phyloP scores from a whole-genome alignment of 805 yeast species.

The Starmerella lactis-condensi region DNA sequence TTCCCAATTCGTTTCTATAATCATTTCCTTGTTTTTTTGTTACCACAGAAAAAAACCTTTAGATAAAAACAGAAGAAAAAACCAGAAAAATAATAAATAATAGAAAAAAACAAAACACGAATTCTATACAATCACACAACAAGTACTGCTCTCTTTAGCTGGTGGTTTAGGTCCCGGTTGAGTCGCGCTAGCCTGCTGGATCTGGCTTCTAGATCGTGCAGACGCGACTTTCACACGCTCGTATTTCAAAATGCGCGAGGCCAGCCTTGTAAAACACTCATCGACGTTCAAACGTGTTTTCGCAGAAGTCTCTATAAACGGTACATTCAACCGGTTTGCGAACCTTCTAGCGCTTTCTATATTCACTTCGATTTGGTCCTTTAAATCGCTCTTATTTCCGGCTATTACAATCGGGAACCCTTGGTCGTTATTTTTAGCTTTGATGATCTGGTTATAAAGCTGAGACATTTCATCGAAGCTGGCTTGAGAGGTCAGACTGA shows the following conservation, averaged over 20 bases:
- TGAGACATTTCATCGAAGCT: constrained; percentile 70
- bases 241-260: constrained; percentile 18
- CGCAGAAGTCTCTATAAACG: constrained; percentile 80
- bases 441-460: constrained; percentile 58
- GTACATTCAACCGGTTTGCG: constrained; percentile 42
- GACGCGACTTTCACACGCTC: constrained; percentile 11
- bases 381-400: constrained; percentile 74
- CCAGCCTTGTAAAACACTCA: constrained; percentile 48
- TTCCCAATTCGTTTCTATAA: too few species aligned
- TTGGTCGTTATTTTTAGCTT: constrained; percentile 35
- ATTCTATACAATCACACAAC: constrained; percentile 9
- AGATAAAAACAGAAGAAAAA: too few species aligned
- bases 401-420: constrained; percentile 66
- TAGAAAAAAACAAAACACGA: too few species aligned
- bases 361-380: constrained; percentile 60
- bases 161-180: constrained; percentile 3
- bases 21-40: too few species aligned
- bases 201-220: constrained; percentile 9
- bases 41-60: too few species aligned
- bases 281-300: constrained; percentile 81
- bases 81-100: too few species aligned
- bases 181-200: constrained; percentile 3
- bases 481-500: constrained; percentile 62
- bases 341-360: constrained; percentile 68
- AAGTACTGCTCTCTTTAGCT: constrained; percentile 6